Evolutionary conservation across 2,329 filamentous ascomycete genomes (phyloP).

Genomic region (Teratosphaeriaceae sp.): DNA sequence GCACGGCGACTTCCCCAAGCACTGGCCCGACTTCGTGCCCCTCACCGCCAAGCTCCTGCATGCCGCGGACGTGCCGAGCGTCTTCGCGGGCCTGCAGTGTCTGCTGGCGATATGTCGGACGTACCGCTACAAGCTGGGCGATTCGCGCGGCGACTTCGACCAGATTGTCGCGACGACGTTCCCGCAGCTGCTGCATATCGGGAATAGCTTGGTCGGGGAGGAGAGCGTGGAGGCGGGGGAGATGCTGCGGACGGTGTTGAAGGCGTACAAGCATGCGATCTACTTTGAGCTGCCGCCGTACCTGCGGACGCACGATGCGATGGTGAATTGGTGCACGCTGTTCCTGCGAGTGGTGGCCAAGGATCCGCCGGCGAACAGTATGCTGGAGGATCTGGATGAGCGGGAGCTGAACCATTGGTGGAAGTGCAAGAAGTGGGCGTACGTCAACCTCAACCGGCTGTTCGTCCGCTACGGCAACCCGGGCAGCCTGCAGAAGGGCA

Average conservation of each 20-base stretch:
- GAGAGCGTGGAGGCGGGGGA: conserved; percentile 91
- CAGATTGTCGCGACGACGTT: conserved; percentile 90
- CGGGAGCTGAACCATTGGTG: conserved; percentile 96
- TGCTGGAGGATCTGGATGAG: conserved; percentile 74
- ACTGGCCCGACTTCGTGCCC: conserved; percentile 92
- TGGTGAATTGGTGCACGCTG: conserved; percentile 92
- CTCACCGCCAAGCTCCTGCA: conserved; percentile 85
- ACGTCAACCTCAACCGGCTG: conserved; percentile 92
- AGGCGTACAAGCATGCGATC: conserved; percentile 96
- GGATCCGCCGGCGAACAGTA: conserved; percentile 67
- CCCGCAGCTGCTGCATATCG: conserved; percentile 78
- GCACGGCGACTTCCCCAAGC: conserved; percentile 87
- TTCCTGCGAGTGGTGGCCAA: conserved; percentile 90
- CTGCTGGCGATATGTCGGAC: conserved; percentile 90
- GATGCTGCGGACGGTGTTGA: conserved; percentile 91
- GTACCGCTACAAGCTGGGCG: conserved; percentile 87
- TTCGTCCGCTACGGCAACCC: conserved; percentile 94
- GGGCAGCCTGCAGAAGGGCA: conserved; percentile 63
- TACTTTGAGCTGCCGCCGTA: conserved; percentile 80
- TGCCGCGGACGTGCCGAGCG: conserved; percentile 76
- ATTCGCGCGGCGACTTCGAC: conserved; percentile 79
- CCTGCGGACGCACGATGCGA: conserved; percentile 71
- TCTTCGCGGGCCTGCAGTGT: conserved; percentile 91
- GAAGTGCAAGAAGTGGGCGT: conserved; percentile 99
- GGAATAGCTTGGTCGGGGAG: conserved; percentile 81